Base-by-base conservation (phyloP, 1,284 basidiomycete species). In the Athelia psychrophila region DNA sequence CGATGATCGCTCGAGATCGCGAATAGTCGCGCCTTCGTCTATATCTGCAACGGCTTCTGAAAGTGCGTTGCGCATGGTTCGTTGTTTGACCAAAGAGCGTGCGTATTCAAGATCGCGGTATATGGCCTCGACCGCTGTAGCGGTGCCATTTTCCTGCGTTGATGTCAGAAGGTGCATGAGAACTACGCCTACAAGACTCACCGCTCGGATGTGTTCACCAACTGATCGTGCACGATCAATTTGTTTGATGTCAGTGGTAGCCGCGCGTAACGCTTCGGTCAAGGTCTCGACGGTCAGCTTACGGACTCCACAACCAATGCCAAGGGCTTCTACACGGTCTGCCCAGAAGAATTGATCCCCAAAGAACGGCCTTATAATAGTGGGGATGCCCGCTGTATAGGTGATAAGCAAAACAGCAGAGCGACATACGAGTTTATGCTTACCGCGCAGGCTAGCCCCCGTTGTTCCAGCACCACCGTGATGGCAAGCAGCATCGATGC, bases 281-380 rank as follows among this genome's bases (percentile, higher is more conserved):
- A 99, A 74, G 45, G 71, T 75, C 13, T 92, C 84, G 3, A 86
- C 84, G 15, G 91, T 94, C 49, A 98, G 76, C 67, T 94, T 93
- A 57, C 90, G 83, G 36, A 98, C 86, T 50, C 87, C 83, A 32
- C 85, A 79, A 25, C 96, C 96, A 46, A 98, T 86, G 35, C 95
- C 94, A 32, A 99, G 79, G 3, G 91, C 91, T 68, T 98, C 94
- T 19, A 96, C 91, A 23, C 95, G 87, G 71, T 94, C 92, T 3
- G 91, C 93, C 93, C 95, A 98, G 72, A 98, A 98, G 69, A 89
- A 94, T 64, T 99, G 93, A 70, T 97, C 96, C 6, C 96, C 96
- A 62, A 98, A 98, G 80, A 97, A 99, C 0, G 96, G 96, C 58
- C 89, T 91, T 65, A 99, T 94, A 61, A 99, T 91, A 1, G 95